These are phyloP conservation scores for Acanthamoeba culbertsoni DNA, from an alignment of 208 protist species.

Conservation along the genomic window DNA sequence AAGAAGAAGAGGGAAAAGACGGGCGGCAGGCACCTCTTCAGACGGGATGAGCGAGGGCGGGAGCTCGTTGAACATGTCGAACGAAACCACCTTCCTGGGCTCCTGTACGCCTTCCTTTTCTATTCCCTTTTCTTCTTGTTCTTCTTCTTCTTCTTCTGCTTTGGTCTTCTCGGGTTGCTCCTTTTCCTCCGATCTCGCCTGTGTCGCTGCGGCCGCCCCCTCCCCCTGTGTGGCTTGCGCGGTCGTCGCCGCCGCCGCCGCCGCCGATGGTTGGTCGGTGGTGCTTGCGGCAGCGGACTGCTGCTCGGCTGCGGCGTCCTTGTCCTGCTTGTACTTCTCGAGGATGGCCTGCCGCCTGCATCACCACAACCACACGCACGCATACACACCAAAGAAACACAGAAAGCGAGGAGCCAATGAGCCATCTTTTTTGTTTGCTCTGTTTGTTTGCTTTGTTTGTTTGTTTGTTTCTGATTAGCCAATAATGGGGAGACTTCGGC, in stretches of 20 bases:
- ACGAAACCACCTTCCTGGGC: no score
- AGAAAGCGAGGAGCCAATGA: no score
- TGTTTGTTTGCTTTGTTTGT: no score
- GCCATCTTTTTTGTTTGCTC: no score
- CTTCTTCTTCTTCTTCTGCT: neutral
- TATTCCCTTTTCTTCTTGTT: neutral
- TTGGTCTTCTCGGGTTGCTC: no score
- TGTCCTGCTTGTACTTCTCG: neutral
- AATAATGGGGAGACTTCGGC: no score
- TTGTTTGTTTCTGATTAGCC: no score
- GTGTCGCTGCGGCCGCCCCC: neutral
- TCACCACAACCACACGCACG: no score
- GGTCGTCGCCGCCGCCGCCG: neutral
- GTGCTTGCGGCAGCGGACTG: neutral
- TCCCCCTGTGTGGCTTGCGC: neutral
- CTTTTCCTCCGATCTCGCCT: neutral
- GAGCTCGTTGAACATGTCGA: neutral
- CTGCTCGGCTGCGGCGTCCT: neutral
- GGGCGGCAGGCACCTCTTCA: neutral
- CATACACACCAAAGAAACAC: no score
- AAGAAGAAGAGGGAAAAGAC: neutral
- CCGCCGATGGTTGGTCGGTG: neutral
- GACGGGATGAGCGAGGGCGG: neutral
- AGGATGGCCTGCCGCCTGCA: neutral
- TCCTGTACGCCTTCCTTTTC: neutral